These are phyloP conservation scores for Ettlia oleoabundans DNA, from an alignment of 139 green algal genomes.

Conservation along the genomic window DNA sequence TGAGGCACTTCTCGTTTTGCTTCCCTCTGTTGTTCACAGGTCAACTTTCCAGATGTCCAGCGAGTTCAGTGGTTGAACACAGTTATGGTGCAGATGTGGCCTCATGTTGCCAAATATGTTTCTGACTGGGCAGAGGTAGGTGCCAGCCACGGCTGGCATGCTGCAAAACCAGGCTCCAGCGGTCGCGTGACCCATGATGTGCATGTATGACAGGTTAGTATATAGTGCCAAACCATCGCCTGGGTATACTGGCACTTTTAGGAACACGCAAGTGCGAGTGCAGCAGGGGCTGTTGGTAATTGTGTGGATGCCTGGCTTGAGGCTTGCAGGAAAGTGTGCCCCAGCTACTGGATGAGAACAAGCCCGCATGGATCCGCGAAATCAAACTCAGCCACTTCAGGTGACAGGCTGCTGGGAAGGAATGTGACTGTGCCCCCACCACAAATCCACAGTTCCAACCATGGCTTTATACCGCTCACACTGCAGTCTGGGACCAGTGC, in stretches of 20 bases:
- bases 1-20: no score
- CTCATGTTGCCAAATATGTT: neutral
- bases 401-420: neutral
- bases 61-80: conserved; percentile 6
- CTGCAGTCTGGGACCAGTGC: conserved; percentile 9
- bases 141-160: neutral
- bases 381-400: conserved; percentile 22
- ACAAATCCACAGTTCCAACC: neutral
- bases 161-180: no score
- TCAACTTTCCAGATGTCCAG: conserved; percentile 1
- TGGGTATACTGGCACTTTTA: no score
- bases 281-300: neutral
- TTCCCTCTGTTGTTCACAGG: neutral
- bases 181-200: no score
- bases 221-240: no score
- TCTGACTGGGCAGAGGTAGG: neutral
- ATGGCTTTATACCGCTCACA: neutral
- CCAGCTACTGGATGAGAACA: conserved; percentile 8
- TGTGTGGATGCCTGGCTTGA: neutral
- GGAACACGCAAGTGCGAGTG: no score
- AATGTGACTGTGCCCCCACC: neutral
- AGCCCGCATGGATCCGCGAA: conserved; percentile 18
- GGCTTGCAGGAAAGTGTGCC: neutral
- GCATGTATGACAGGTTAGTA: no score
- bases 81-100: neutral